Base-by-base conservation (phyloP, 1,139 yeast species). In the Debaryomyces psychrophilus region DNA sequence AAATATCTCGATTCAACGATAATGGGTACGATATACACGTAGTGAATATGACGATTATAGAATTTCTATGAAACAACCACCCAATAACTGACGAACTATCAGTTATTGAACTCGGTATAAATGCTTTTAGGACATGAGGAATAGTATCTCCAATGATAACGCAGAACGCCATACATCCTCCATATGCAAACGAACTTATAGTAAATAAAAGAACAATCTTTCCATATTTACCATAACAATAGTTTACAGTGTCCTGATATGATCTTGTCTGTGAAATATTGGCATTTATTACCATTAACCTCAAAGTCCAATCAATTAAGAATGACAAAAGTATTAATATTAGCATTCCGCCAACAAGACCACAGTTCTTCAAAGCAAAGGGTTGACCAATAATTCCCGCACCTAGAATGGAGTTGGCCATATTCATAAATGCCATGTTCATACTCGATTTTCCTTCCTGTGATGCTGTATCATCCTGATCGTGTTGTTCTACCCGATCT, bases 331-430 rank as follows among this genome's bases (percentile, higher is more conserved):
- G 56, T 0, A 83, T 57, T 64, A 90, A 74, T 6, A 84, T 75
- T 0, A 89, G 15, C 0, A 86, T 64, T 3, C 96, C 96, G 0
- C 95, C 90, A 0, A 85, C 53, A 1, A 92, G 65, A 0, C 98
- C 98, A 26, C 89, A 78, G 57, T 90, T 88, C 45, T 79, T 73
- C 56, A 92, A 83, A 0, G 98, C 97, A 58, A 85, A 87, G 1
- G 98, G 95, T 56, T 90, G 95, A 1, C 97, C 97, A 37, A 92
- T 90, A 43, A 93, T 89, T 1, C 97, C 97, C 0, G 98, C 97
- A 0, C 98, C 98, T 11, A 92, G 73, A 49, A 90, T 92, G 12
- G 89, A 86, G 65, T 92, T 92, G 18, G 97, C 95, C 96, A 92
- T 90, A 65, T 92, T 92, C 95, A 92, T 88, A 59, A 92, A 90